These are phyloP conservation scores for Urtica urens DNA, from an alignment of 306 rosid genomes.

Conservation along the genomic window DNA sequence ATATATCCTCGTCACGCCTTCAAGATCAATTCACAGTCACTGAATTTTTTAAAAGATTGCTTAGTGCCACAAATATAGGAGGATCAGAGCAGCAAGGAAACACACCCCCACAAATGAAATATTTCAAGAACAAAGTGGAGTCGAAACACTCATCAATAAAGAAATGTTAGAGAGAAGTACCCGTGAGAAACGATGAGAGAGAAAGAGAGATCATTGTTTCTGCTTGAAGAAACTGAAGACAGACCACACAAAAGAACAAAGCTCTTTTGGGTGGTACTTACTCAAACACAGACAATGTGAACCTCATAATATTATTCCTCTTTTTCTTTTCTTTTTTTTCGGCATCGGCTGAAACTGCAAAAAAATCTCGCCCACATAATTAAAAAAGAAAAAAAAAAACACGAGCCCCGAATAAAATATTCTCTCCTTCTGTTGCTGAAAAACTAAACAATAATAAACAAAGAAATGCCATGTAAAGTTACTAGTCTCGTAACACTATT, in stretches of 20 bases:
- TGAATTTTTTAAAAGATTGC: constrained; percentile 11
- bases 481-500: not conserved
- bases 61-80: not conserved
- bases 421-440: not conserved
- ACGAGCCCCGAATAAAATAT: constrained; percentile 5
- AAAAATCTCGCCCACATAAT: constrained; percentile 33
- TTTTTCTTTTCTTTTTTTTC: constrained; percentile 19
- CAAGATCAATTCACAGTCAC: constrained; percentile 3
- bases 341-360: constrained; percentile 3
- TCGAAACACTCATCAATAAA: no score
- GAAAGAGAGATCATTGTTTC: constrained; percentile 26
- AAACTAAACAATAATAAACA: not conserved
- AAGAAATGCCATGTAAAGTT: not conserved
- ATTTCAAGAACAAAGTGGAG: constrained; percentile 7
- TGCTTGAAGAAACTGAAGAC: constrained; percentile 38
- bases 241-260: constrained; percentile 35
- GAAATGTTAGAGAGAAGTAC: constrained; percentile 10
- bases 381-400: no score
- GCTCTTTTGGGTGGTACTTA: constrained; percentile 25
- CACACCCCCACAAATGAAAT: constrained; percentile 16
- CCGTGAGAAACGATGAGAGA: constrained; percentile 30
- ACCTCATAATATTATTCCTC: constrained; percentile 49
- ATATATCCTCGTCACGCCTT: constrained; percentile 3
- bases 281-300: constrained; percentile 15
- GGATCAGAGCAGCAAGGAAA: constrained; percentile 12